phyloP scores from a whole-genome alignment of 164 flowering plant genomes.

The Hamamelis virginiana region DNA sequence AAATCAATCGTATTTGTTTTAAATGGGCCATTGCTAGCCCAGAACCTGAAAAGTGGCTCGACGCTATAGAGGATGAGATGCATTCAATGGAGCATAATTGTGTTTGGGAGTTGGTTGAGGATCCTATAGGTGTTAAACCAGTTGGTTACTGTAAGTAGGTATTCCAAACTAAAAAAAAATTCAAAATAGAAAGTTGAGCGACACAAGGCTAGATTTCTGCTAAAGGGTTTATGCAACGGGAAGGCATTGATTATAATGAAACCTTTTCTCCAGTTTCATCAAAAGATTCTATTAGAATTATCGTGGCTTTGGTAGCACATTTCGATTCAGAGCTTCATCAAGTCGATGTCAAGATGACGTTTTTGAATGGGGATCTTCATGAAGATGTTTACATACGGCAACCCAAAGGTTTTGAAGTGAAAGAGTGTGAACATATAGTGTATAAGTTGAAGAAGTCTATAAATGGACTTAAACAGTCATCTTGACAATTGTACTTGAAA shows the following conservation, averaged over 20 bases:
- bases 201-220: too few relatives aligned
- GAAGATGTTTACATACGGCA: background rate
- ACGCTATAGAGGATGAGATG: too few relatives aligned
- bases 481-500: too few relatives aligned
- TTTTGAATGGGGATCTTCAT: conserved; percentile 1
- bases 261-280: background rate
- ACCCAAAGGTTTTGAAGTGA: too few relatives aligned
- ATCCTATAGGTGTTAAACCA: background rate
- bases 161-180: background rate
- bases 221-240: background rate
- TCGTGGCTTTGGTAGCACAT: conserved; percentile 14
- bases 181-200: background rate
- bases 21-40: too few relatives aligned
- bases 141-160: background rate
- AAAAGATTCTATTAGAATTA: conserved; percentile 8
- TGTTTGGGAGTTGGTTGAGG: too few relatives aligned
- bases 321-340: conserved; percentile 17
- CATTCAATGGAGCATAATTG: too few relatives aligned
- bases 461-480: too few relatives aligned
- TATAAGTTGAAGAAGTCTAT: background rate
- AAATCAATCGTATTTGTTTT: too few relatives aligned
- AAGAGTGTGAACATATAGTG: background rate
- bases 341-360: conserved; percentile 9
- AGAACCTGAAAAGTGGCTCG: too few relatives aligned
- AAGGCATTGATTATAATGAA: background rate